Percentiles rank a stretch among this genome's conserved stretches.
phyloP scores from a whole-genome alignment of 2,329 filamentous ascomycete genomes.

The Pyrenochaeta sp. region DNA sequence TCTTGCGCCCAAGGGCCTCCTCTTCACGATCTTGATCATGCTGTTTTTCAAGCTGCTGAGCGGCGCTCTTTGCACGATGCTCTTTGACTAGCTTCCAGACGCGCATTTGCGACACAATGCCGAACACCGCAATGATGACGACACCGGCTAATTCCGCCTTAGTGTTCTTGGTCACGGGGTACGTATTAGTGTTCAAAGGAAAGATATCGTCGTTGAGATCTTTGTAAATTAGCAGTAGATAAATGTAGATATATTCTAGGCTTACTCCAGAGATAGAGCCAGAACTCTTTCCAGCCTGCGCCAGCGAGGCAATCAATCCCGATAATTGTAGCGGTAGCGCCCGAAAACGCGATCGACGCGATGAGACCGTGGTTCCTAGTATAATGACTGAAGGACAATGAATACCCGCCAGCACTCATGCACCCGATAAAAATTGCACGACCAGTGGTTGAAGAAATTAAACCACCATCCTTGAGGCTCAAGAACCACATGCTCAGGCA shows the following conservation, averaged over 20 bases:
- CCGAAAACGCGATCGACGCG: constrained; percentile 77
- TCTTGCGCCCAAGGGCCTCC: constrained; percentile 71
- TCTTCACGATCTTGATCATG: constrained; percentile 72
- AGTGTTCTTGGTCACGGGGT: constrained; percentile 86
- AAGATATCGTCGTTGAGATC: constrained; percentile 79
- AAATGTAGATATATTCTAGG: constrained; percentile 6
- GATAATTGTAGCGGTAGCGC: constrained; percentile 79
- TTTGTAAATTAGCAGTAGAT: constrained; percentile 39
- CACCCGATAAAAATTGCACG: constrained; percentile 79
- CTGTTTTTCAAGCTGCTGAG: constrained; percentile 59
- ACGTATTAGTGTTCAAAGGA: constrained; percentile 76
- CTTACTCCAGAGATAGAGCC: constrained; percentile 87
- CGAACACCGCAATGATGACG: constrained; percentile 76
- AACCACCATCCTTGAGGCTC: constrained; percentile 76
- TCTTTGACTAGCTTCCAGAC: constrained; percentile 81
- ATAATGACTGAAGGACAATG: constrained; percentile 74
- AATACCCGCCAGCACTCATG: constrained; percentile 73
- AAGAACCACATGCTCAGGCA: constrained; percentile 91
- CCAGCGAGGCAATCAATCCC: constrained; percentile 91
- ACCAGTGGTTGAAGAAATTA: constrained; percentile 68
- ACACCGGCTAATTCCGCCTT: constrained; percentile 83
- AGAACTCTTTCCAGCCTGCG: constrained; percentile 95
- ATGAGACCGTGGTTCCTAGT: constrained; percentile 84
- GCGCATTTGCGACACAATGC: constrained; percentile 83
- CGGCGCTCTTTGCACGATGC: constrained; percentile 57